phyloP scores from a whole-genome alignment of 2,329 filamentous ascomycete species.

The Neurospora crassa region DNA sequence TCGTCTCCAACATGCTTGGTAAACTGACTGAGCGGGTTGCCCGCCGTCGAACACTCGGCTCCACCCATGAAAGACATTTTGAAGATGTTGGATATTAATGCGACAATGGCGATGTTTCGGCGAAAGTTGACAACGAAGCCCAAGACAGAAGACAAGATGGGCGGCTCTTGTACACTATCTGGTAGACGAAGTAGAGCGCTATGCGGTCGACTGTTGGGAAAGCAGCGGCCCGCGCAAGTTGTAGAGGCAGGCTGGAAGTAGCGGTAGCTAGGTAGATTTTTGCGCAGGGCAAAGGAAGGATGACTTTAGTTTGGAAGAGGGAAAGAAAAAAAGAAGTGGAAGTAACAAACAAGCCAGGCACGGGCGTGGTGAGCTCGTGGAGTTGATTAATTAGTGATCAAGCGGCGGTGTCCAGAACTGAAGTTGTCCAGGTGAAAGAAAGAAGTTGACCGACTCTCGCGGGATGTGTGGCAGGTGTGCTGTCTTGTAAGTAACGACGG shows the following conservation, averaged over 20 bases:
- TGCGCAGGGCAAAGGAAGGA: not conserved
- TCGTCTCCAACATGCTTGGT: constrained; percentile 96
- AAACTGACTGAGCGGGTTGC: constrained; percentile 94
- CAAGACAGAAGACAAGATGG: not conserved
- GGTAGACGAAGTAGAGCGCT: not conserved
- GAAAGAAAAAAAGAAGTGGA: not conserved
- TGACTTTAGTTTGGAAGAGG: not conserved
- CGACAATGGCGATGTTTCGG: not conserved
- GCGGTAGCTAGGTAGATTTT: not conserved
- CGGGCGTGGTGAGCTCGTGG: not conserved
- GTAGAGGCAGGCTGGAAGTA: not conserved
- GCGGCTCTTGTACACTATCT: not conserved
- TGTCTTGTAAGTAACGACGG: not conserved
- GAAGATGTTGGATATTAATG: not conserved
- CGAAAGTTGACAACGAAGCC: not conserved
- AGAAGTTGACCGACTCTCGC: not conserved
- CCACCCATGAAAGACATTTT: constrained; percentile 91
- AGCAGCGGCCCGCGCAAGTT: not conserved
- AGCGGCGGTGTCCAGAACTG: not conserved
- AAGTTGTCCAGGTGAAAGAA: not conserved
- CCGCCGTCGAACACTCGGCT: constrained; percentile 91
- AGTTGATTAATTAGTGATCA: not conserved
- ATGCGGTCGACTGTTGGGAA: not conserved
- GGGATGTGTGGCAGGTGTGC: not conserved
- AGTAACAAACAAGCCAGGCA: not conserved